A percentile compares a stretch with the other conserved stretches of the same genome.
Conservation (phyloP, 805 yeast species). For the Ogataea angusta region DNA sequence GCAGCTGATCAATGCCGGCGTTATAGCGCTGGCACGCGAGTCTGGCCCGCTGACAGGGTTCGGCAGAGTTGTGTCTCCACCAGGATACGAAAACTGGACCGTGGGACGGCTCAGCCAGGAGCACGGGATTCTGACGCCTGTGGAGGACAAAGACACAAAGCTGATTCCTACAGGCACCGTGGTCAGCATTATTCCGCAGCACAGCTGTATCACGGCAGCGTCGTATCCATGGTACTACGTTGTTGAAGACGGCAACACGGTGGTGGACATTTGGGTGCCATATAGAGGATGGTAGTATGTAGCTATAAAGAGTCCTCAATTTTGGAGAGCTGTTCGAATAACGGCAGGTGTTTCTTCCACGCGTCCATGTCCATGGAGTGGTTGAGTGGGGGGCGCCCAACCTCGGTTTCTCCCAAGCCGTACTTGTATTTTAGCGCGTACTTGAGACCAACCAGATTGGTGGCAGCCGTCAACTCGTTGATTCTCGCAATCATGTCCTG, state of each 20-base stretch:
- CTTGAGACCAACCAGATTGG: slow-evolving; percentile 32
- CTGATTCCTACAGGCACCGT: slow-evolving; percentile 54
- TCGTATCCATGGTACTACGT: slow-evolving; percentile 57
- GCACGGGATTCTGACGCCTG: slow-evolving; percentile 68
- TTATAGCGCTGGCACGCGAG: slow-evolving; percentile 65
- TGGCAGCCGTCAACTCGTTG: slow-evolving; percentile 41
- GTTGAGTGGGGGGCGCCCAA: slow-evolving; percentile 47
- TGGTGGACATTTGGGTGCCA: slow-evolving; percentile 65
- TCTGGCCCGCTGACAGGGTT: slow-evolving; percentile 56
- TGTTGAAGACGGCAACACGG: slow-evolving; percentile 45
- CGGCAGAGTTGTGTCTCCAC: slow-evolving; percentile 42
- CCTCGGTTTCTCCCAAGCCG: slow-evolving; percentile 29
- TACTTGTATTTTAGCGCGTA: slow-evolving; percentile 24
- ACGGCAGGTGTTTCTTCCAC: slow-evolving; percentile 28
- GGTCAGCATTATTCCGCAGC: slow-evolving; percentile 62
- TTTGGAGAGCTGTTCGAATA: slow-evolving; percentile 10
- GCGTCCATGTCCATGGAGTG: slow-evolving; percentile 30
- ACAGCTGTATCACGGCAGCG: slow-evolving; percentile 68
- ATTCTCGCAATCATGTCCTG: slow-evolving; percentile 43
- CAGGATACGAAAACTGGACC: slow-evolving; percentile 52
- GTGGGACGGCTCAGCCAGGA: slow-evolving; percentile 74
- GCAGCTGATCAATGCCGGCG: slow-evolving; percentile 68
- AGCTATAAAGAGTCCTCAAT: slow-evolving; percentile 17
- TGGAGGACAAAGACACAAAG: slow-evolving; percentile 27
- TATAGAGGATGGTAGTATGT: slow-evolving; percentile 49